Evolutionary conservation across 2,329 filamentous ascomycete genomes (phyloP).

Genomic region (Hymenoscyphus fraxineus): DNA sequence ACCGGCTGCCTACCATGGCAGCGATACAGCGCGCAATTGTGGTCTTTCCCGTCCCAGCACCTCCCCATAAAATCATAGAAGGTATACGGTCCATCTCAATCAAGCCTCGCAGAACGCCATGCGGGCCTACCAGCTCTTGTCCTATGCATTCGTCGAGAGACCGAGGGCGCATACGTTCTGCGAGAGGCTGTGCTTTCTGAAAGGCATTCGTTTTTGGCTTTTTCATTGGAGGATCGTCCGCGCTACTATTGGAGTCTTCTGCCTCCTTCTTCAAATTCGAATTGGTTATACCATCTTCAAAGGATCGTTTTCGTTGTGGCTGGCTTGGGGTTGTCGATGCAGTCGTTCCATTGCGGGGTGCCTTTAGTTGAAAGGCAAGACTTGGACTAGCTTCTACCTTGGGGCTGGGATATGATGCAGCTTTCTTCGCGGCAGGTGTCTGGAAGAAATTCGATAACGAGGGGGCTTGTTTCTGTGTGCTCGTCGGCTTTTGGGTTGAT

Average conservation of each 20-base stretch:
- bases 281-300: conserved; percentile 25
- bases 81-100: conserved; percentile 84
- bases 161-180: conserved; percentile 87
- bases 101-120: conserved; percentile 79
- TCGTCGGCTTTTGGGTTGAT: conserved; percentile 24
- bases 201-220: conserved; percentile 62
- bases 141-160: conserved; percentile 82
- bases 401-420: conserved; percentile 31
- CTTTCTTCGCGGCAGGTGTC: conserved; percentile 55
- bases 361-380: conserved; percentile 37
- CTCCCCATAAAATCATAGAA: conserved; percentile 93
- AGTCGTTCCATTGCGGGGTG: conserved; percentile 23
- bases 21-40: conserved; percentile 92
- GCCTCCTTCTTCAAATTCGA: conserved; percentile 16
- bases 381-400: conserved; percentile 34
- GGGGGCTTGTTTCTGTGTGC: conserved; percentile 41
- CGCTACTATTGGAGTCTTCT: conserved; percentile 1
- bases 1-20: conserved; percentile 73
- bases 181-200: conserved; percentile 73
- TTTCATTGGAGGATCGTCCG: conserved; percentile 45
- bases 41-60: conserved; percentile 78
- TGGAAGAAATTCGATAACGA: conserved; percentile 58
- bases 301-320: conserved; percentile 32
- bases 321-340: conserved; percentile 24
- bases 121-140: conserved; percentile 82